Conservation (phyloP, 148 eudicot genomes). For the Rhododendron mucronatum region DNA sequence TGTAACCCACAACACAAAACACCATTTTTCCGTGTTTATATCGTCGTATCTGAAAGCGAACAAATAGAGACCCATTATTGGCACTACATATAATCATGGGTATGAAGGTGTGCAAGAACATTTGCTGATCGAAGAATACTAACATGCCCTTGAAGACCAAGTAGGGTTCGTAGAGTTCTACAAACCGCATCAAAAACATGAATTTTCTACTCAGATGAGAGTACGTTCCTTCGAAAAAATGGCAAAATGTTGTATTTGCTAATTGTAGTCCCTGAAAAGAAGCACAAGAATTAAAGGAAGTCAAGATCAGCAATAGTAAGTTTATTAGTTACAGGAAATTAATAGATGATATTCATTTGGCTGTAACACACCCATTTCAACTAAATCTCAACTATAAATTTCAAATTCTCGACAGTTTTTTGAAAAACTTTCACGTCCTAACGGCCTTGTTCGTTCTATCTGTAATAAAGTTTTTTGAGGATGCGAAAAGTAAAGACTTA, state of each 20-base stretch:
- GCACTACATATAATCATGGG: no score
- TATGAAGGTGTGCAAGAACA: neutral
- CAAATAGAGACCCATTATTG: neutral
- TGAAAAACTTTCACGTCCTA: no score
- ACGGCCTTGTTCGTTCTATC: no score
- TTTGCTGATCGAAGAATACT: conserved; percentile 7
- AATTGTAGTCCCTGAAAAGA: conserved; percentile 40
- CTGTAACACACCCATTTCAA: no score
- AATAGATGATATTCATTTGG: no score
- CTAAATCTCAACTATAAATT: no score
- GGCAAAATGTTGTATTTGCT: conserved; percentile 47
- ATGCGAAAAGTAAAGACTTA: no score
- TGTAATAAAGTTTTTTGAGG: no score
- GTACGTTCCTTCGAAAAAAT: conserved; percentile 36
- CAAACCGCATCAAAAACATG: conserved; percentile 40
- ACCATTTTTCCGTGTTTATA: conserved; percentile 33
- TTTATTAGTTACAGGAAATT: no score
- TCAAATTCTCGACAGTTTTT: no score
- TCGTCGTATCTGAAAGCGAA: conserved; percentile 32
- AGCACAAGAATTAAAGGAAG: neutral
- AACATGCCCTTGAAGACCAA: conserved; percentile 71
- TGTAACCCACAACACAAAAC: neutral
- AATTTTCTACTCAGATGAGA: conserved; percentile 40
- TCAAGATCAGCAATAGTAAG: neutral
- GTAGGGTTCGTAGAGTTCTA: conserved; percentile 58